phyloP scores from a whole-genome alignment of 192 early-diverging fungal genomes.

The Gorgonomyces haynaldii region DNA sequence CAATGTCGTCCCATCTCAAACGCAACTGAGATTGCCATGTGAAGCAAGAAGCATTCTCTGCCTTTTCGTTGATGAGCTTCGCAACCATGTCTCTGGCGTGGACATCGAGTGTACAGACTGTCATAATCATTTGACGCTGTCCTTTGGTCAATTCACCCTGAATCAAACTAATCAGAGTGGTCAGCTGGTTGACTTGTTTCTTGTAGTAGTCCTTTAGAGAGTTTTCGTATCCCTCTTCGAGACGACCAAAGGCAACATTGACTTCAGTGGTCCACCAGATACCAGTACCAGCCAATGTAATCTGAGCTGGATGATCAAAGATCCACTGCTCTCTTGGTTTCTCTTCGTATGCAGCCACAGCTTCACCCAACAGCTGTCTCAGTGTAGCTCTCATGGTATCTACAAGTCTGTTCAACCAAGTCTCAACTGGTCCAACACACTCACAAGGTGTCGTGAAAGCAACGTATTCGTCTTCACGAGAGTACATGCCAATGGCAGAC shows the following conservation, averaged over 20 bases:
- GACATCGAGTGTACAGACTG: constrained; percentile 54
- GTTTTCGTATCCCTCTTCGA: constrained; percentile 61
- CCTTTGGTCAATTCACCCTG: constrained; percentile 42
- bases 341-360: constrained; percentile 51
- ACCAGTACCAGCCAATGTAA: constrained; percentile 48
- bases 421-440: constrained; percentile 53
- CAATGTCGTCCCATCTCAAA: constrained; percentile 47
- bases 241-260: constrained; percentile 44
- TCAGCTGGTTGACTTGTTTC: constrained; percentile 56
- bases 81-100: constrained; percentile 58
- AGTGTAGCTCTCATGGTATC: constrained; percentile 47
- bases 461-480: constrained; percentile 50
- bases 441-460: constrained; percentile 41
- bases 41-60: constrained; percentile 53
- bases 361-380: constrained; percentile 37
- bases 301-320: constrained; percentile 55
- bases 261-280: constrained; percentile 66
- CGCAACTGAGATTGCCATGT: constrained; percentile 55
- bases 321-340: constrained; percentile 63
- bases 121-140: constrained; percentile 59
- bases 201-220: constrained; percentile 59
- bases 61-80: constrained; percentile 53
- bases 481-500: constrained; percentile 54
- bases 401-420: constrained; percentile 51
- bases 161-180: constrained; percentile 48